phyloP scores from a whole-genome alignment of 2,329 filamentous ascomycete genomes.

The Tolypocladium ophioglossoides region DNA sequence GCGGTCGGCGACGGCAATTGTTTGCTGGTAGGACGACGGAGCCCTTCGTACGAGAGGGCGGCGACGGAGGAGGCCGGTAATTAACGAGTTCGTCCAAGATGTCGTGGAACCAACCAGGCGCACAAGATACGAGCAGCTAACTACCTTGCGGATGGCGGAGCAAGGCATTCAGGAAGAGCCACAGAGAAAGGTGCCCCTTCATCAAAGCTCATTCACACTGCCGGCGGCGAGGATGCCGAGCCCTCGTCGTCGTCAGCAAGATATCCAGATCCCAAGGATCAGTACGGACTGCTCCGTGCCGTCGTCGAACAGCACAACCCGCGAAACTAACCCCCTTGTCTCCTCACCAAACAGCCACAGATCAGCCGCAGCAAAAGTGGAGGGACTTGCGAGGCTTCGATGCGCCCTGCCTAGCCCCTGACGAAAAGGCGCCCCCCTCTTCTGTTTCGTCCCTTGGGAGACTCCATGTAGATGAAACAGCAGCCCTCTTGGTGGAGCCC shows the following conservation, averaged over 20 bases:
- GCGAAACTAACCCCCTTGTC: not conserved
- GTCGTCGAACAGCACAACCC: not conserved
- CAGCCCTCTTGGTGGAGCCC: not conserved
- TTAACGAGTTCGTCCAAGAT: not conserved
- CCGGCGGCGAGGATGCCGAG: not conserved
- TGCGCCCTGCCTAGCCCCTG: not conserved
- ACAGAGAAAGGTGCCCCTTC: not conserved
- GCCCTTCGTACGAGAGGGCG: not conserved
- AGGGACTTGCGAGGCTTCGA: not conserved
- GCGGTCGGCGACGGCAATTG: not conserved
- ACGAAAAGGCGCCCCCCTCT: not conserved
- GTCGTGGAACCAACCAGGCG: not conserved
- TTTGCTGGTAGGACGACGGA: not conserved
- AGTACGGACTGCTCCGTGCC: too few species aligned
- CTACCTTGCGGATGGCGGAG: too few species aligned
- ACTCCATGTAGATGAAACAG: not conserved
- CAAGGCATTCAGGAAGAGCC: not conserved
- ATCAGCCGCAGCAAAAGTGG: not conserved
- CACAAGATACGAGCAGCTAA: not conserved
- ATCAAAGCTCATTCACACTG: not conserved
- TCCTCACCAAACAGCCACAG: not conserved
- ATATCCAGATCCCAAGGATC: too few species aligned
- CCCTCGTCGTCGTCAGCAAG: not conserved
- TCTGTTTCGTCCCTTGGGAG: not conserved
- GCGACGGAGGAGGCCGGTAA: not conserved